Conservation (phyloP, 169 alveolate genomes). For the Eimeria necatrix region DNA sequence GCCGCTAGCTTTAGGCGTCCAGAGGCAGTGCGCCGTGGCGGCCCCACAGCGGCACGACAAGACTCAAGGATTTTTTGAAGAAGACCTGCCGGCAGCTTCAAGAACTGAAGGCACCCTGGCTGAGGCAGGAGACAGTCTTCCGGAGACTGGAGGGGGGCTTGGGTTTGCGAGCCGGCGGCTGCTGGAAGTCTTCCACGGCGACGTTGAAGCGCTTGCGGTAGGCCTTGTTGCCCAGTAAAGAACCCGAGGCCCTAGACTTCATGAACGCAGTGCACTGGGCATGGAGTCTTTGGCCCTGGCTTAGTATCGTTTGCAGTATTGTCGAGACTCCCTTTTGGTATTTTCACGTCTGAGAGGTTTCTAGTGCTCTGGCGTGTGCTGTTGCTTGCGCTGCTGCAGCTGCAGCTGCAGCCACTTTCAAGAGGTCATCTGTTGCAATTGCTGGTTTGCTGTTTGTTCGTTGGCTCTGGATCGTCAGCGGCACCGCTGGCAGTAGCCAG, state of each 20-base stretch:
- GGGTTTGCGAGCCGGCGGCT: not conserved
- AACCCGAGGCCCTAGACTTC: not conserved
- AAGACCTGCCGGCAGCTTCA: not conserved
- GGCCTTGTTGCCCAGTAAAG: not conserved
- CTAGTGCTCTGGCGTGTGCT: not conserved
- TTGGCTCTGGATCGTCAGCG: not conserved
- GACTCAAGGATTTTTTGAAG: not conserved
- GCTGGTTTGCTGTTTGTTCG: not conserved
- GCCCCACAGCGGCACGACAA: not conserved
- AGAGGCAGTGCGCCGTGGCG: not conserved
- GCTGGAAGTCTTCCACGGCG: not conserved
- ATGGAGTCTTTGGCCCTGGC: too few relatives aligned
- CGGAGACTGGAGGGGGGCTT: not conserved
- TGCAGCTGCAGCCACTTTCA: not conserved
- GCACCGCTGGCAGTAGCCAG: not conserved
- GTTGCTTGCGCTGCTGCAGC: not conserved
- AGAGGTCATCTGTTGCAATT: not conserved
- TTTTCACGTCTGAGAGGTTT: too few relatives aligned
- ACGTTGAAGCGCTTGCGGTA: not conserved
- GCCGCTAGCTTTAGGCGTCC: conserved; percentile 1
- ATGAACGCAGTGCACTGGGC: not conserved
- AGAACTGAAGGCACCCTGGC: not conserved
- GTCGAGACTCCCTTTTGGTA: too few relatives aligned
- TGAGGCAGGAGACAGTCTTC: not conserved
- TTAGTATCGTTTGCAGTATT: too few relatives aligned